Evolutionary conservation across 2,329 filamentous ascomycete genomes (phyloP).

Genomic region (Sporothrix protearum): DNA sequence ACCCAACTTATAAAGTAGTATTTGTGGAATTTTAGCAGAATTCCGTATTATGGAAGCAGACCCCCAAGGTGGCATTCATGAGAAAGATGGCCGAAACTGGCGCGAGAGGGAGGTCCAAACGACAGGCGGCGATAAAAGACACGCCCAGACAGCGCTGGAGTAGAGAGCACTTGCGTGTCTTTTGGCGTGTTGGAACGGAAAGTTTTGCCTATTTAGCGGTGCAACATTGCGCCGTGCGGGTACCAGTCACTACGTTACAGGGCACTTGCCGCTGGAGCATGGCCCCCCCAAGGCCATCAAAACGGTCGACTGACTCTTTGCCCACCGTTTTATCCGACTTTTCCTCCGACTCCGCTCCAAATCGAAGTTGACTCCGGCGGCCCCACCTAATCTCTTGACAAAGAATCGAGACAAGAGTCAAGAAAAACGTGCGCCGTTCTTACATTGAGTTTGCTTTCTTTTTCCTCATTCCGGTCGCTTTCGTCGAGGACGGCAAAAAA

Average conservation of each 20-base stretch:
- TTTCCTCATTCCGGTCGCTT: not conserved
- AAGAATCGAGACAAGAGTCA: not conserved
- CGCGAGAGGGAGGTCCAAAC: not conserved
- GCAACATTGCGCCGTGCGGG: not conserved
- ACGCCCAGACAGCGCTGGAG: not conserved
- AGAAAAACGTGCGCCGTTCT: not conserved
- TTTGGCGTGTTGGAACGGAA: conserved; percentile 1
- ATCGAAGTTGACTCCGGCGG: not conserved
- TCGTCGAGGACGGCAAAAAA: not conserved
- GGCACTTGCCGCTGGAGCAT: no score
- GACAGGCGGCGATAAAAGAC: not conserved
- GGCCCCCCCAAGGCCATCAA: not conserved
- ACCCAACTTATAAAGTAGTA: no score
- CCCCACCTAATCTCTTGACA: not conserved
- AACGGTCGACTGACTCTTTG: no score
- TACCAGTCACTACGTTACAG: not conserved
- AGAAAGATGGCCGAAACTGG: not conserved
- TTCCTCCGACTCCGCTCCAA: conserved; percentile 5
- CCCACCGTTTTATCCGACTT: not conserved
- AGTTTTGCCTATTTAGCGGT: not conserved
- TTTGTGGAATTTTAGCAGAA: not conserved
- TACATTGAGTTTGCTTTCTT: not conserved
- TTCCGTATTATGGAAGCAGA: not conserved
- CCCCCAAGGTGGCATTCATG: no score
- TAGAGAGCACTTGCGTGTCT: not conserved